A percentile compares a stretch with the other conserved stretches of the same genome.
These are phyloP conservation scores for Russula vinacea DNA, from an alignment of 768 basidiomycete genomes.

Conservation along the genomic window DNA sequence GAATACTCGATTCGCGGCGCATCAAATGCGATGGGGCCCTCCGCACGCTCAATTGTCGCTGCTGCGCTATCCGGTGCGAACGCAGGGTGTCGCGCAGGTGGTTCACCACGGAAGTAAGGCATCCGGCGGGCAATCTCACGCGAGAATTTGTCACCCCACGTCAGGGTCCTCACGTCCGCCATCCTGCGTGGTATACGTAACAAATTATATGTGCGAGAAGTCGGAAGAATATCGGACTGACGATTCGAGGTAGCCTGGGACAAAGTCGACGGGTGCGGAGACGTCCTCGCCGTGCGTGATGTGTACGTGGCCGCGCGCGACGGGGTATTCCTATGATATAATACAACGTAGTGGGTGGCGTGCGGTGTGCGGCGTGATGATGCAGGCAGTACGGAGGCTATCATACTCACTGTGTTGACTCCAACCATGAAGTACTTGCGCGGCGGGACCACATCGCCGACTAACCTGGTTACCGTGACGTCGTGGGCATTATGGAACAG, in stretches of 20 bases:
- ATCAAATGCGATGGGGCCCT: slow-evolving; percentile 32
- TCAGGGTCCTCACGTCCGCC: slow-evolving; percentile 42
- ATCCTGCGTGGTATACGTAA: slow-evolving; percentile 24
- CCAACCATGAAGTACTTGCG: slow-evolving; percentile 31
- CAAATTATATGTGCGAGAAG: not conserved
- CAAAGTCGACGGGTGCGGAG: slow-evolving; percentile 31
- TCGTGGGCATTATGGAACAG: not conserved
- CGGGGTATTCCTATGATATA: slow-evolving; percentile 26
- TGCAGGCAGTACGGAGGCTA: not conserved
- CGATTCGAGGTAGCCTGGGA: slow-evolving; percentile 31
- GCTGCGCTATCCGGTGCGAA: slow-evolving; percentile 38
- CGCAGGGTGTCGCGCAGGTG: slow-evolving; percentile 32
- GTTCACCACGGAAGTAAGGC: slow-evolving; percentile 41
- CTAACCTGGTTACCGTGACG: not conserved
- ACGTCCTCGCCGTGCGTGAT: slow-evolving; percentile 30
- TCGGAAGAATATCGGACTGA: slow-evolving; percentile 6
- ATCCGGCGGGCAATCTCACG: slow-evolving; percentile 58
- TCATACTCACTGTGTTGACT: slow-evolving; percentile 13
- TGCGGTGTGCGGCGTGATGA: not conserved
- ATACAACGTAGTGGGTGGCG: no score
- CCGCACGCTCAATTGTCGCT: slow-evolving; percentile 11
- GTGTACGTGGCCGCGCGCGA: slow-evolving; percentile 32
- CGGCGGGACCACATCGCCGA: not conserved
- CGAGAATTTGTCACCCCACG: slow-evolving; percentile 53
- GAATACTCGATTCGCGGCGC: slow-evolving; percentile 37